These are phyloP conservation scores for Ceratocystis ficicola DNA, from an alignment of 2,329 filamentous ascomycete species.

Conservation along the genomic window DNA sequence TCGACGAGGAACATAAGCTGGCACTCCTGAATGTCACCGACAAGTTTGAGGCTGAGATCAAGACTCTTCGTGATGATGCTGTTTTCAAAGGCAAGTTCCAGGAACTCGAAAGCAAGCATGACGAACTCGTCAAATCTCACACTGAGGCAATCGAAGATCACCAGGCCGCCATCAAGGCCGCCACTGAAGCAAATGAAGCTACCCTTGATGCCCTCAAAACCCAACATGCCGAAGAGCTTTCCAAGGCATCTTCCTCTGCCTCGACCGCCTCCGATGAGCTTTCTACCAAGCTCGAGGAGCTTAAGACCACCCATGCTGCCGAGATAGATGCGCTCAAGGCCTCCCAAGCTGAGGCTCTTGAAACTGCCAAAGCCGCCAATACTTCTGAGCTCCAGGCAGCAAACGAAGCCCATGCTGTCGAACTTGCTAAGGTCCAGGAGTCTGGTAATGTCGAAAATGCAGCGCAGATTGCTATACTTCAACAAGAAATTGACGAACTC, in stretches of 20 bases:
- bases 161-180: conserved; percentile 33
- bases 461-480: conserved; percentile 41
- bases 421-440: conserved; percentile 35
- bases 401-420: conserved; percentile 39
- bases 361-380: conserved; percentile 34
- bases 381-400: conserved; percentile 28
- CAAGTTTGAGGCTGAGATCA: conserved; percentile 54
- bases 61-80: conserved; percentile 49
- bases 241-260: conserved; percentile 33
- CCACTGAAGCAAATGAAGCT: conserved; percentile 35
- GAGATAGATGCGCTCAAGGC: conserved; percentile 35
- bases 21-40: conserved; percentile 47
- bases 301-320: conserved; percentile 31
- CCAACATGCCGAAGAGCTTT: conserved; percentile 46
- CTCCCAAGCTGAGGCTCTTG: conserved; percentile 35
- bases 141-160: conserved; percentile 32
- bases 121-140: conserved; percentile 32
- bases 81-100: conserved; percentile 53
- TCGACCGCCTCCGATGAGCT: conserved; percentile 42
- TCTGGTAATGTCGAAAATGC: conserved; percentile 31
- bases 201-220: conserved; percentile 43
- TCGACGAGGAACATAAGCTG: conserved; percentile 45
- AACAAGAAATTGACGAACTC: conserved; percentile 29
- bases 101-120: conserved; percentile 46
- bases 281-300: conserved; percentile 34